Base-by-base conservation (phyloP, 2,329 filamentous ascomycete species). In the Ophiostoma himal-ulmi region DNA sequence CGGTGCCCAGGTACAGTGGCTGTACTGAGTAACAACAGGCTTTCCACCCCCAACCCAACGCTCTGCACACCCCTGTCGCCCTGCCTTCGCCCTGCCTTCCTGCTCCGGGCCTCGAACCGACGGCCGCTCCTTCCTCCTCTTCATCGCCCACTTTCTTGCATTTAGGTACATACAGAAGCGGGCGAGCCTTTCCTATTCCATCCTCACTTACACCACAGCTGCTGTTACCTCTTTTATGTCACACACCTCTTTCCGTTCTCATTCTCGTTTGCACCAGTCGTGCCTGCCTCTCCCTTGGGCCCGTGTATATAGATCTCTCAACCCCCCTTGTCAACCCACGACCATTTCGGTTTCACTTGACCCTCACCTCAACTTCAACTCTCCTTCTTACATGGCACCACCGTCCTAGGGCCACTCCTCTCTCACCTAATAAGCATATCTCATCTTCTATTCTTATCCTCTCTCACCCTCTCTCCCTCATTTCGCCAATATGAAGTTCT, bases 401-500 rank as follows among this genome's bases (percentile, higher is more conserved):
- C 34, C 57, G 30, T 41, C 48, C 26, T 62, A 62, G 13, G 14
- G 22, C n/a, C 22, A 26, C 39, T 41, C 44, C 44, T 57, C 52
- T 57, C 52, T 44, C 52, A 26, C 48, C 62, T 65, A 37, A 17
- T 20, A 64, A 39, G n/a, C 60, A 10, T 30, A 30, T 36, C 17
- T 64, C 60, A 64, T 20, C 22, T 57, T 26, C 0, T 57, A 22
- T 26, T 57, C 52, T 57, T 26, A 57, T 17, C 39, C 22, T 22
- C n/a, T 30, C 26, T 20, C 39, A 2, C 22, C n/a, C 20, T 13
- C 62, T 68, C 20, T 14, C n/a, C n/a, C 52, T 26, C 17, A 26
- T 6, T n/a, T 4, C 37, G 14, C 54, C 54, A 17, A 14, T 26
- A 74, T 74, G 73, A 74, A 74, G 70, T 62, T 73, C 70, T 73